Base-by-base conservation (phyloP, 1,284 basidiomycete genomes). In the Hemileia vastatrix region DNA sequence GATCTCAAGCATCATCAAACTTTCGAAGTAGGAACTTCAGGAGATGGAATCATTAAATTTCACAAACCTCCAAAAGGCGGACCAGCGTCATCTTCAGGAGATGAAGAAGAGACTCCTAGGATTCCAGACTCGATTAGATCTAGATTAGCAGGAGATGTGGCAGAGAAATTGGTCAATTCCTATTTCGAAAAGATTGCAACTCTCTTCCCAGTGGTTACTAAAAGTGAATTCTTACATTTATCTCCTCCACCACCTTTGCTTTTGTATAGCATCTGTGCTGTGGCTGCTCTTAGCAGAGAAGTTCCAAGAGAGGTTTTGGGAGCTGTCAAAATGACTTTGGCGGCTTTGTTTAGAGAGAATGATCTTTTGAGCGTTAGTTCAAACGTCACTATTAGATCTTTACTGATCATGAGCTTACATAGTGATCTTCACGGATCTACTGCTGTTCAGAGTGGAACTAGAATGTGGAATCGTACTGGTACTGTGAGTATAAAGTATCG, bases 241-340 rank as follows among this genome's bases (percentile, higher is more conserved):
- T 80, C 82, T 27, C 84, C 84, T 8, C 87, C 88, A 0, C 81
- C 87, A 13, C 86, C 88, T 1, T 80, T 92, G 44, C 77, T 97
- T 64, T 82, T 97, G 23, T 95, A 96, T 76, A 85, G 89, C 43
- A 91, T 97, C 75, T 95, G 91, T 76, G 85, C 90, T 40, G 84
- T 94, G 21, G 88, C 91, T 3, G 90, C 92, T 9, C 85, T 90
- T 45, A 82, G 86, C 63, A 83, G 92, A 55, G 85, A 90, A 59
- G 86, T 90, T 3, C 87, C 91, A 0, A 85, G 87, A 68, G 81
- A 82, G 57, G 82, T 93, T 6, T 84, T 96, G 40, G 83, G 91
- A 62, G 84, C 86, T 6, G 88, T 96, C 68, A 92, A 93, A 73
- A 83, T 81, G 57, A 81, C 93, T 47, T 86, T 98, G 75, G 72